These are phyloP conservation scores for Myxozyma lipomycoides DNA, from an alignment of 805 yeast species.

Conservation along the genomic window DNA sequence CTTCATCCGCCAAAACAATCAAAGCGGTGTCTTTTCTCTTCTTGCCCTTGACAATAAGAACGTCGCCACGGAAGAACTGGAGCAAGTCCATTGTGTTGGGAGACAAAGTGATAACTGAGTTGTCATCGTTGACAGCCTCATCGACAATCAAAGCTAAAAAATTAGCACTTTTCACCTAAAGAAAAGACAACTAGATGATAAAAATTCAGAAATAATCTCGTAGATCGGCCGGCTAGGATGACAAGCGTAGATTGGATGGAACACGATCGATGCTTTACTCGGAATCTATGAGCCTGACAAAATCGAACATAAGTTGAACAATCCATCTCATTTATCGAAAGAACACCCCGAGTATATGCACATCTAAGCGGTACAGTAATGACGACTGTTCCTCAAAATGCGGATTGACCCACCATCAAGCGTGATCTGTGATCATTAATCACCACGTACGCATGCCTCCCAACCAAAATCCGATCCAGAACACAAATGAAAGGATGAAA, in stretches of 20 bases:
- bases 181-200: neutral
- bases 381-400: neutral
- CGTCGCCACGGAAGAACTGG: slow-evolving; percentile 96
- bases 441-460: neutral
- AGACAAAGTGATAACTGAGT: slow-evolving; percentile 92
- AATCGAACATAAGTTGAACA: too few relatives aligned
- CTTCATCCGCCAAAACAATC: slow-evolving; percentile 94
- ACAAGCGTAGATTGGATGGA: too few relatives aligned
- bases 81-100: slow-evolving; percentile 92
- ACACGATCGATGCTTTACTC: too few relatives aligned
- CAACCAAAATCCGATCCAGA: slow-evolving; percentile 5
- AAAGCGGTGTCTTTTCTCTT: slow-evolving; percentile 96
- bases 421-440: too few relatives aligned
- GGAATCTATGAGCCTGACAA: too few relatives aligned
- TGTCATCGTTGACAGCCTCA: slow-evolving; percentile 95
- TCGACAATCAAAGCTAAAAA: slow-evolving; percentile 71
- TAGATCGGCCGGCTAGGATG: too few relatives aligned
- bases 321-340: neutral
- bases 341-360: neutral
- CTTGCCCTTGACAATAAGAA: slow-evolving; percentile 95
- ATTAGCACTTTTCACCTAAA: neutral
- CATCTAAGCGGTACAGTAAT: neutral
- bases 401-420: neutral
- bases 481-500: neutral
- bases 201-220: too few relatives aligned